Evolutionary conservation across 148 eudicot species (phyloP), one percentile per base, ranked within the genome.

Genomic region (Linanthus parryae): DNA sequence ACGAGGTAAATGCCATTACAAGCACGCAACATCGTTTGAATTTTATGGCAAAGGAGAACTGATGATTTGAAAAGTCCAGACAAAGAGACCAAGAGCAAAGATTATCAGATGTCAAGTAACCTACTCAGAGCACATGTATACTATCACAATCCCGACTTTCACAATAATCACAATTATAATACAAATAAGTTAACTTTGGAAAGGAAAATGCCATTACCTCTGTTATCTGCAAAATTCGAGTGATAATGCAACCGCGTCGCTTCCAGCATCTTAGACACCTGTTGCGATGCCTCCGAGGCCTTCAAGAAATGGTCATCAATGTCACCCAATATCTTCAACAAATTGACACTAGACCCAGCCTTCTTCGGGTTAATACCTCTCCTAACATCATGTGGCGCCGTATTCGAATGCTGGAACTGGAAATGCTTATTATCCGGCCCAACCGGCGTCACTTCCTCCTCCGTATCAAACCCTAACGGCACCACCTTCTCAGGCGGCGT

Each of bases 261-360:
- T 58, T 92, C 98, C 37, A 92, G 85, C 80, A 87, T 67, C 75
- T 82, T 92, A 0, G 98, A 87, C 28, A 92, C 98, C 66, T 86
- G 87, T 60, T 86, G 98, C 31, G 90, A 85, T 59, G 78, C 75
- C 51, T 87, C 83, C 0, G 90, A 83, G 24, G 98, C 94, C 77
- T 79, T 87, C 52, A 92, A 80, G 52, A 92, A 92, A 77, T 71
- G 79, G 64, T 84, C 95, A 77, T 92, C 98, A 57, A 92, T 81
- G 9, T 75, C 79, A 36, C 72, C 73, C 54, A 92, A 67, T 55
- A 84, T 72, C 56, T 92, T 92, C 72, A 81, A 65, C 65, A 87
- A 61, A 76, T 84, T 72, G 55, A 71, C 95, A 70, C 77, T 72
- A 54, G 60, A 71, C 48, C 75, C 61, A 29, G 25, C 62, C 29